phyloP scores from a whole-genome alignment of 345 rosid species.

The Zanthoxylum bungeanum region DNA sequence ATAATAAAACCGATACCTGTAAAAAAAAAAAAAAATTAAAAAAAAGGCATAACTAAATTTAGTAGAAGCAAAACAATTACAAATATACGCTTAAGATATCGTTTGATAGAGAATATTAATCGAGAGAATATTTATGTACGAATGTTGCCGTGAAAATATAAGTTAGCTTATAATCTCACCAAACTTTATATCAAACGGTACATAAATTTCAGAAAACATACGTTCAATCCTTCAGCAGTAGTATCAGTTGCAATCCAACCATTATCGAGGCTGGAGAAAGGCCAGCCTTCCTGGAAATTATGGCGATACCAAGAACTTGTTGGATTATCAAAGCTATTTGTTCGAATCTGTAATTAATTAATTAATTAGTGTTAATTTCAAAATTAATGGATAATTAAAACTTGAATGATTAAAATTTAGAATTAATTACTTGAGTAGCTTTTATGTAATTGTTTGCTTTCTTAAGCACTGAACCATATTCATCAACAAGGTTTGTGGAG shows the following conservation, averaged over 20 bases:
- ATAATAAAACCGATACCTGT: neutral
- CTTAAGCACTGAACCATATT: conserved; percentile 43
- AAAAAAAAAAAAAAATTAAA: too few relatives aligned
- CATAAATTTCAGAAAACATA: neutral
- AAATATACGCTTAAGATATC: too few relatives aligned
- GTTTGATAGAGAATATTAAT: too few relatives aligned
- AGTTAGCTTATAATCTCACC: too few relatives aligned
- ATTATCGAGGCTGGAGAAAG: conserved; percentile 47
- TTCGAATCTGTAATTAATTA: conserved; percentile 30
- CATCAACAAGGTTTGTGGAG: conserved; percentile 45
- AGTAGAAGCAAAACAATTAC: too few relatives aligned
- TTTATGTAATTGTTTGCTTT: conserved; percentile 60
- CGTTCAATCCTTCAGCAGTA: neutral
- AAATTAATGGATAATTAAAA: neutral
- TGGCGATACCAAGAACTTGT: conserved; percentile 53
- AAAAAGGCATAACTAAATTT: too few relatives aligned
- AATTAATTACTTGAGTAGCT: conserved; percentile 42
- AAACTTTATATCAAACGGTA: too few relatives aligned
- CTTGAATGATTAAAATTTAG: too few relatives aligned
- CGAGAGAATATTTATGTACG: too few relatives aligned
- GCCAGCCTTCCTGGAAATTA: conserved; percentile 60
- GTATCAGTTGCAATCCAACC: neutral
- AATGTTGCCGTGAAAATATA: too few relatives aligned
- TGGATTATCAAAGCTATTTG: conserved; percentile 26
- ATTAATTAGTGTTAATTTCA: neutral